Percentiles rank a stretch among this genome's conserved stretches.
Evolutionary conservation across 2,329 filamentous ascomycete genomes (phyloP).

Genomic region (Claviceps monticola): DNA sequence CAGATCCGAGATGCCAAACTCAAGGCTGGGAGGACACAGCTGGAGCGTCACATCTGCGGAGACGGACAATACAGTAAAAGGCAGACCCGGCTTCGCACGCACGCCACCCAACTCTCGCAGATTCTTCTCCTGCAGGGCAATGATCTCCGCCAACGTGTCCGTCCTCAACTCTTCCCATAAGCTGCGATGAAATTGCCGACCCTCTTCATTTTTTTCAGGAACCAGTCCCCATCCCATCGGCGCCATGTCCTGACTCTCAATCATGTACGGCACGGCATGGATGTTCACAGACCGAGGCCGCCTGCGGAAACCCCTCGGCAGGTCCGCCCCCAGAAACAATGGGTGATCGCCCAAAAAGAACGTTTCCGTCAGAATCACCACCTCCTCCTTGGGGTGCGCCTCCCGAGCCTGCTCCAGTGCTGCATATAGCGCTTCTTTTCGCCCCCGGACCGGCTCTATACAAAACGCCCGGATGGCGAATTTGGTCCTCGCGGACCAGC

Average conservation of each 20-base stretch:
- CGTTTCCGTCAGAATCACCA: constrained; percentile 30
- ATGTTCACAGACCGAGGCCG: constrained; percentile 25
- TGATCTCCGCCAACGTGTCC: background rate
- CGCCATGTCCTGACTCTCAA: constrained; percentile 14
- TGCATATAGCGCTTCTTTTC: background rate
- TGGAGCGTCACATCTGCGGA: constrained; percentile 23
- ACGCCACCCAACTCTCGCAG: background rate
- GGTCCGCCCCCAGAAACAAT: constrained; percentile 22
- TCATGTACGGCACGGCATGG: constrained; percentile 22
- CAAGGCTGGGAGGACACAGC: constrained; percentile 24
- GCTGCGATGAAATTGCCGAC: background rate
- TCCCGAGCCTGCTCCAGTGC: background rate
- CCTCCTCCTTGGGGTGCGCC: constrained; percentile 15
- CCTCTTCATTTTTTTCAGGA: background rate
- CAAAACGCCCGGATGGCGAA: background rate
- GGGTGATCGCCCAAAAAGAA: constrained; percentile 24
- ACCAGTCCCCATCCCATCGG: background rate
- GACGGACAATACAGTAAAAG: constrained; percentile 21
- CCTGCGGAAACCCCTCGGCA: constrained; percentile 22
- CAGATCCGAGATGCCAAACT: constrained; percentile 24
- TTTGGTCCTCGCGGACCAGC: fast-evolving
- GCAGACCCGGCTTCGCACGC: constrained; percentile 10
- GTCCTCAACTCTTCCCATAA: background rate
- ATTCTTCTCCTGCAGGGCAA: background rate
- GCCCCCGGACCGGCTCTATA: background rate